Evolutionary conservation across 345 rosid species (phyloP), one percentile per base, ranked within the genome.

Genomic region (Hypericum perforatum): DNA sequence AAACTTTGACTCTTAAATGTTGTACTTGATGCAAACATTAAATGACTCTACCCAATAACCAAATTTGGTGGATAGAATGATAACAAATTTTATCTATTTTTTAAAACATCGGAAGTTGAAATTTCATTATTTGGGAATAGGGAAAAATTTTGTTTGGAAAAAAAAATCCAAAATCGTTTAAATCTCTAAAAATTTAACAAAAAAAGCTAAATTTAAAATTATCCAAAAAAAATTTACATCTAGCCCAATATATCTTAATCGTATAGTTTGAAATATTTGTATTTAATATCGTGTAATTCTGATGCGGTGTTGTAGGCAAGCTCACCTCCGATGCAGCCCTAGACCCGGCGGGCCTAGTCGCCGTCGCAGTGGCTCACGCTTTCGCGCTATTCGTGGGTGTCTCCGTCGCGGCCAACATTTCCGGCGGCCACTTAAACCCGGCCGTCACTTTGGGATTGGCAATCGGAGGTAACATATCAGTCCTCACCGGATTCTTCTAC

Each of bases 361-460:
- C 94, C 0, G 62, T 90, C 44, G 95, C 94, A 0, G 77, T 86
- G 60, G 91, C 95, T 36, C 97, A 90, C 48, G 95, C 85, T 0
- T 78, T 84, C 7, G 94, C 91, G 0, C 62, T 86, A 38, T 84
- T 90, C 13, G 97, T 86, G 0, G 96, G 91, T 0, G 91, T 90
- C 11, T 49, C 95, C n/a, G 32, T 86, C 0, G 94, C 89, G 0
- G 94, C 91, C 49, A 86, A 90, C 75, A 86, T 82, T 62, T 90
- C 94, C 0, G 97, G 95, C 8, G 97, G 97, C 11, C 95, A 86
- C 54, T 60, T 86, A 22, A 90, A 90, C 56, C 95, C 95, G 0
- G 95, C 95, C 7, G 94, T 86, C 72, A 90, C 96, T 37, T 73
- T 86, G 0, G 95, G 95, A 11, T 62, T 90, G 69, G 94, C 94